Base-by-base conservation (phyloP, 2,329 filamentous ascomycete genomes). In the Periglandula ipomoeae region DNA sequence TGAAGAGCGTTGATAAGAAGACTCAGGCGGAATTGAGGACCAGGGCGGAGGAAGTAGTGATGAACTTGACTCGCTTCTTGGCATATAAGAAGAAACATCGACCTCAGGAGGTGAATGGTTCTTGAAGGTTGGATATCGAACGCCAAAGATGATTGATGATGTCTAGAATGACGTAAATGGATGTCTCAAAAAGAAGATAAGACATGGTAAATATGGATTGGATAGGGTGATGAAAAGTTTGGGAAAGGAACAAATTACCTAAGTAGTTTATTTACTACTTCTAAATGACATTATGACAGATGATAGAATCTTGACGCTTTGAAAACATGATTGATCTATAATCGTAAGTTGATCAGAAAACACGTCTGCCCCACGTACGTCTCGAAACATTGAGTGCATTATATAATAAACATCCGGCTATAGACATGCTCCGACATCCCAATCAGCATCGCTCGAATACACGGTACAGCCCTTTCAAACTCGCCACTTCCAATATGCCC, bases 401-500 rank as follows among this genome's bases (percentile, higher is more conserved):
- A n/a, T n/a, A n/a, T n/a, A n/a, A n/a, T n/a, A n/a, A n/a, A n/a
- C n/a, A n/a, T n/a, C n/a, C n/a, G n/a, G 10, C 35, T 9, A 20
- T 20, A 13, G 19, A 20, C 11, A 15, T 20, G 24, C 26, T 43
- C 30, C 42, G 27, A 20, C n/a, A 37, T n/a, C 11, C 37, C 20
- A n/a, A 46, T 78, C 65, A 97, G 65, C 93, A 97, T 48, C 93
- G 74, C 69, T 98, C 93, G 73, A 98, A 98, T 3, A 97, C 90
- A 41, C 87, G 75, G 66, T 98, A 98, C 50, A 98, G 63, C 0
- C 90, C 89, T 66, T 95, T 97, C 51, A 97, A 66, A 68, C 94
- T 89, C 2, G 93, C 91, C 44, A 95, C 81, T 66, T 98, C 91
- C 42, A 95, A 70, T 10, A 95, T 81, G 8, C 73, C 78, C 0